Evolutionary conservation across 768 basidiomycete species (phyloP).

Genomic region (Lentinula detonsa): DNA sequence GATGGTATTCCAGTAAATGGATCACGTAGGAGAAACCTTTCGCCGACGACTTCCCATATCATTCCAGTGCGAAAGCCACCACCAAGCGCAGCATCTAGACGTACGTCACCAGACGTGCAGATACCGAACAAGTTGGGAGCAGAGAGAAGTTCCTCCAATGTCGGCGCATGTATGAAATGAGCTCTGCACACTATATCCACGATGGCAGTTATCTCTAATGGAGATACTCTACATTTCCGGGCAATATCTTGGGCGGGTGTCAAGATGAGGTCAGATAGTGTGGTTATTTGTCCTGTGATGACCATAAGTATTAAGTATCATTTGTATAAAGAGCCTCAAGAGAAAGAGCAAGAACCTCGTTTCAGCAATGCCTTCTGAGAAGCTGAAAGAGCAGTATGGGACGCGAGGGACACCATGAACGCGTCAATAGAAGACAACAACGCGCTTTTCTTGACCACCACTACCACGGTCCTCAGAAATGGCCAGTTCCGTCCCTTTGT

Average conservation of each 20-base stretch:
- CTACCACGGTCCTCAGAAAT: not conserved
- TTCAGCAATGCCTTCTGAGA: constrained; percentile 28
- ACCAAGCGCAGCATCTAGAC: constrained; percentile 64
- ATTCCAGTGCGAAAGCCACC: constrained; percentile 77
- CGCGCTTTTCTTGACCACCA: not conserved
- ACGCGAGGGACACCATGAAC: constrained; percentile 6
- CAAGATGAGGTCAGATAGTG: constrained; percentile 45
- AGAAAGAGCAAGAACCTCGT: constrained; percentile 22
- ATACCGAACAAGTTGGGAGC: constrained; percentile 9
- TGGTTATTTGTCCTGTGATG: constrained; percentile 40
- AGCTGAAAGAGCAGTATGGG: constrained; percentile 17
- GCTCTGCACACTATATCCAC: constrained; percentile 43
- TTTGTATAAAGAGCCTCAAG: not conserved
- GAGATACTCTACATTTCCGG: constrained; percentile 46
- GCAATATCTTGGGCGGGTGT: constrained; percentile 45
- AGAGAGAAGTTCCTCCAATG: constrained; percentile 22
- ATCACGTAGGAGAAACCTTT: constrained; percentile 53
- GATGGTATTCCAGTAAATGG: not conserved
- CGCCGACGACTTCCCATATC: constrained; percentile 85
- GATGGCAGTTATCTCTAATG: constrained; percentile 42
- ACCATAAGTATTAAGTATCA: not conserved
- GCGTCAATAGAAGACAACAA: not conserved
- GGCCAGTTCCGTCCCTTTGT: not conserved
- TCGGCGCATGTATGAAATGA: constrained; percentile 28
- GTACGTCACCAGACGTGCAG: constrained; percentile 70